phyloP scores from a whole-genome alignment of 768 basidiomycete genomes.

The Mycena kentingensis region DNA sequence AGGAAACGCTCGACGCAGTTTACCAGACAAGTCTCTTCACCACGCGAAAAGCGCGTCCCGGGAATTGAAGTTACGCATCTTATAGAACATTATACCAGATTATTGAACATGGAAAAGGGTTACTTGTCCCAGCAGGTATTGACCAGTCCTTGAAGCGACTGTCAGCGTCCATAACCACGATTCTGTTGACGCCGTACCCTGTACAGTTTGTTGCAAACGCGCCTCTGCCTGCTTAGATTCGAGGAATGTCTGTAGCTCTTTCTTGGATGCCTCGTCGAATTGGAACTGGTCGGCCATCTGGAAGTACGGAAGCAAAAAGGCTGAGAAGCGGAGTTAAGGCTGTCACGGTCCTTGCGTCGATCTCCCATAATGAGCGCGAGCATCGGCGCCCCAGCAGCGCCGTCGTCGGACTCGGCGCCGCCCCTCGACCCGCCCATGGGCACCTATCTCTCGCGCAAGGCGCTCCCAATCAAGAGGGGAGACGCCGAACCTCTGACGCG shows the following conservation, averaged over 20 bases:
- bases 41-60: conserved; percentile 73
- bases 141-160: conserved; percentile 82
- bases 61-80: conserved; percentile 85
- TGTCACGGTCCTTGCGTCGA: too few relatives aligned
- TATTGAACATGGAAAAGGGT: too few relatives aligned
- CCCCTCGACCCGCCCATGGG: conserved; percentile 40
- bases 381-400: too few relatives aligned
- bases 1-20: conserved; percentile 82
- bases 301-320: too few relatives aligned
- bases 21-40: conserved; percentile 78
- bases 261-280: conserved; percentile 86
- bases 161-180: too few relatives aligned
- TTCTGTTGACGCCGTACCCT: conserved; percentile 61
- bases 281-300: conserved; percentile 50
- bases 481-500: conserved; percentile 84
- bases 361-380: too few relatives aligned
- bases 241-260: conserved; percentile 78
- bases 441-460: conserved; percentile 66
- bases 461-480: conserved; percentile 77
- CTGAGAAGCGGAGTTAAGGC: too few relatives aligned
- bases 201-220: conserved; percentile 29
- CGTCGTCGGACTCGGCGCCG: conserved; percentile 54
- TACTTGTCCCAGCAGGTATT: conserved; percentile 95
- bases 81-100: conserved; percentile 7
- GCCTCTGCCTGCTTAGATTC: conserved; percentile 84